Evolutionary conservation across 176 grass and related monocot species (phyloP), one percentile per base, ranked within the genome.

Genomic region (Tillandsia leiboldiana): DNA sequence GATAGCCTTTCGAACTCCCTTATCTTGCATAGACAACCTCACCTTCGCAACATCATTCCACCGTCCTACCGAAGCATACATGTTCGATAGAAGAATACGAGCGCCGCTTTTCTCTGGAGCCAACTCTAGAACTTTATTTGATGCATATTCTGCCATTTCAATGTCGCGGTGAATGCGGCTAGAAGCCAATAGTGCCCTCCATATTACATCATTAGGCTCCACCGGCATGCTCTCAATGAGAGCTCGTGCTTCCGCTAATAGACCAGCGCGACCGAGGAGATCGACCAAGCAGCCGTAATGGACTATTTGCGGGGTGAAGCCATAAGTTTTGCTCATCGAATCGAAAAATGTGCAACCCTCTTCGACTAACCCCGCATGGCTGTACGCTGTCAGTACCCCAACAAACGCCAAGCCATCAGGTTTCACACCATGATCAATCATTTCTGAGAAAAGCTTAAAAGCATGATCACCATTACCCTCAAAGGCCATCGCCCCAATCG

Each of bases 281-380:
- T 73, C 72, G 11, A 51, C 72, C 57, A 73, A 63, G 56, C 72
- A 73, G 14, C 57, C 42, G 50, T 73, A 73, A 64, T 73, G 72
- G 26, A 64, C 27, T 5, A 64, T 51, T 50, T 51, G 29, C 2
- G 72, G 72, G 53, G 17, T 14, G 20, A 73, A 15, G 12, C 33
- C 42, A 24, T 73, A 64, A 15, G 62, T 2, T 26, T 24, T 29
- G 51, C 51, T 72, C 58, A 73, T 73, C 51, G 58, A 64, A 18
- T 23, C n/a, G 48, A 73, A 73, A 47, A 63, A 64, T 1, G 18
- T 26, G 49, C 18, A 22, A 70, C 68, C 68, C 18, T 70, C 68
- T 53, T 70, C 50, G 1, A 70, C 49, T 51, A 53, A 26, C 49
- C 68, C 49, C 26, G 49, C 50, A 70, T 52, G 49, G 27, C 49